Percentiles rank a stretch among this genome's conserved stretches.
Conservation (phyloP, 2,329 filamentous ascomycete species). For the Pseudonectria buxi region DNA sequence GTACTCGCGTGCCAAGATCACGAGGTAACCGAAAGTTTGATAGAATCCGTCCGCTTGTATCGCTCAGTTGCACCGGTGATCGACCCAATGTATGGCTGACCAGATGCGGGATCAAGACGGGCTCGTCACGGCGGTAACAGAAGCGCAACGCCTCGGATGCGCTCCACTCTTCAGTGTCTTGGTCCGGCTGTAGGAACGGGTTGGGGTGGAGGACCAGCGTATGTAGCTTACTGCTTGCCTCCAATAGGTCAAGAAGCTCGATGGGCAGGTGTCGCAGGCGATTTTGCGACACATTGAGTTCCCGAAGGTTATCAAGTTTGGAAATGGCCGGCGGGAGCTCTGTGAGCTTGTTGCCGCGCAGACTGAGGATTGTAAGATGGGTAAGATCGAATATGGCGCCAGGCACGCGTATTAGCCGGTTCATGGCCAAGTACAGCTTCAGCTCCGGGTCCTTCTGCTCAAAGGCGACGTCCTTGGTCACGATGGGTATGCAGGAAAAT, state of each 20-base stretch:
- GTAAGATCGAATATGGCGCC: slow-evolving; percentile 54
- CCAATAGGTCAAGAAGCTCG: slow-evolving; percentile 54
- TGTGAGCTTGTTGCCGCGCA: slow-evolving; percentile 56
- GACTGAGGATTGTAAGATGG: slow-evolving; percentile 56
- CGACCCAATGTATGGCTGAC: slow-evolving; percentile 22
- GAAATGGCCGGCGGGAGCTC: slow-evolving; percentile 55
- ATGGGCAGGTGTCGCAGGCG: slow-evolving; percentile 52
- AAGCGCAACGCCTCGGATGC: slow-evolving; percentile 6
- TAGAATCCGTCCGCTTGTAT: slow-evolving; percentile 22
- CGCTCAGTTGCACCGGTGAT: slow-evolving; percentile 25
- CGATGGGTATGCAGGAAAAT: slow-evolving; percentile 47
- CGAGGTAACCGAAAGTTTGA: slow-evolving; percentile 26
- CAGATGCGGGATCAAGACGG: slow-evolving; percentile 11
- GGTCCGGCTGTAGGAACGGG: slow-evolving; percentile 45
- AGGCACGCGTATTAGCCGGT: slow-evolving; percentile 50
- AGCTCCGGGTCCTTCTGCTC: slow-evolving; percentile 51
- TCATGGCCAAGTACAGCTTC: slow-evolving; percentile 55
- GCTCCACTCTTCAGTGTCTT: slow-evolving; percentile 3
- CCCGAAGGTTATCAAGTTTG: slow-evolving; percentile 49
- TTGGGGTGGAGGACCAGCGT: slow-evolving; percentile 57
- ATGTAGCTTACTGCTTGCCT: slow-evolving; percentile 36
- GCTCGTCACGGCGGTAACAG: slow-evolving; percentile 3
- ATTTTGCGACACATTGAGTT: slow-evolving; percentile 63
- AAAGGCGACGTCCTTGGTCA: slow-evolving; percentile 52
- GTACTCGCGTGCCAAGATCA: slow-evolving; percentile 9